Percentiles rank a stretch among this genome's conserved stretches.
Conservation (phyloP, 2,329 filamentous ascomycete species). For the Graphium sp. region DNA sequence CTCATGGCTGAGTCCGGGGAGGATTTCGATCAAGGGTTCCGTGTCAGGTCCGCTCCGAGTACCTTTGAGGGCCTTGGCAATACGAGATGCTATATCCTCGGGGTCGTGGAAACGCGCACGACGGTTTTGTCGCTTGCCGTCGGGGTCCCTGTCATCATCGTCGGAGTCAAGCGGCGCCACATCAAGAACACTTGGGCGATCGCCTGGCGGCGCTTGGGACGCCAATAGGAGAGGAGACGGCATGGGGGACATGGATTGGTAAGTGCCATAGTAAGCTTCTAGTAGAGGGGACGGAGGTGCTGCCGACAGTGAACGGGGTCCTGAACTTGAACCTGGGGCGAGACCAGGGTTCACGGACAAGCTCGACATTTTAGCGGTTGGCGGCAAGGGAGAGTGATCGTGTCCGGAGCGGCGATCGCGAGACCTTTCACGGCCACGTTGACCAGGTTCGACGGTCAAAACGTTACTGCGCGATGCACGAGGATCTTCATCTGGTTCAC, state of each 20-base stretch:
- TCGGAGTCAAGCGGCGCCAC: constrained; percentile 36
- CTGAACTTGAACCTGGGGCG: constrained; percentile 10
- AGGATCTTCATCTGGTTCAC: constrained; percentile 18
- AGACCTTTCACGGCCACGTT: constrained; percentile 16
- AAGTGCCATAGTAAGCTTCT: constrained; percentile 85
- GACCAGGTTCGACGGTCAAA: constrained; percentile 22
- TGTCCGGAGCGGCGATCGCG: constrained; percentile 16
- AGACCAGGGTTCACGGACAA: constrained; percentile 30
- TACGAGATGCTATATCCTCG: constrained; percentile 56
- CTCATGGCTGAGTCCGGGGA: constrained; percentile 71
- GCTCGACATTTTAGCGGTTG: constrained; percentile 31
- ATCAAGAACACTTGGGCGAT: constrained; percentile 30
- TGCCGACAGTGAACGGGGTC: constrained; percentile 26
- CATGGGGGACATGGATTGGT: constrained; percentile 90
- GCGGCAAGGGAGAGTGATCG: constrained; percentile 29
- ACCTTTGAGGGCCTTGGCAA: constrained; percentile 59
- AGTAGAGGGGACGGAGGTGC: constrained; percentile 71
- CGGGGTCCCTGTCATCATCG: constrained; percentile 19
- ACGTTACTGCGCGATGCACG: constrained; percentile 19
- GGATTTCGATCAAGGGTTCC: constrained; percentile 60
- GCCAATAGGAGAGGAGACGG: constrained; percentile 58
- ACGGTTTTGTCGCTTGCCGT: constrained; percentile 30
- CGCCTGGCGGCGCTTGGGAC: constrained; percentile 16
- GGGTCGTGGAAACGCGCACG: constrained; percentile 73
- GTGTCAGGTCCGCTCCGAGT: constrained; percentile 47